phyloP scores from a whole-genome alignment of 2,329 filamentous ascomycete genomes.

The Alternaria sp. region DNA sequence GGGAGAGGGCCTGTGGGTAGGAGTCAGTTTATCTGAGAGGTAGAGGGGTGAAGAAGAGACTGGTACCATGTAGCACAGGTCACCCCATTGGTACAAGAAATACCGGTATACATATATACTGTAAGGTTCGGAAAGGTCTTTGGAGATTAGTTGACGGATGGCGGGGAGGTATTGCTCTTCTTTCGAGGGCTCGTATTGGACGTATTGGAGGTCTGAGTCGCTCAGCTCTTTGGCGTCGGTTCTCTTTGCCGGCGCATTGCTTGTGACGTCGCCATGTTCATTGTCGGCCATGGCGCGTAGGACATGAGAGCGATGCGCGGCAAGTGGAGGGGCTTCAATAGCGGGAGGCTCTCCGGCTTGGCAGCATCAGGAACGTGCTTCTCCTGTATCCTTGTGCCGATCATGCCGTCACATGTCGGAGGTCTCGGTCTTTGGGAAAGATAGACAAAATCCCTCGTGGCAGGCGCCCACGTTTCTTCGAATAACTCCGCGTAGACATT shows the following conservation, averaged over 20 bases:
- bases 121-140: constrained; percentile 96
- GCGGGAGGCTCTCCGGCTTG: constrained; percentile 12
- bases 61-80: constrained; percentile 91
- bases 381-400: constrained; percentile 13
- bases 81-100: constrained; percentile 96
- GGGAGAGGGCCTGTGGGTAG: constrained; percentile 46
- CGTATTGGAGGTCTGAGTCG: constrained; percentile 60
- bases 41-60: neutral
- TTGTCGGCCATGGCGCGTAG: constrained; percentile 11
- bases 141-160: constrained; percentile 92
- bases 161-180: constrained; percentile 78
- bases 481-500: neutral
- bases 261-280: constrained; percentile 4
- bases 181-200: constrained; percentile 67
- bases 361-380: constrained; percentile 10
- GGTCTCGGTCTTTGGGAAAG: constrained; percentile 6
- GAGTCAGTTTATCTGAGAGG: constrained; percentile 39
- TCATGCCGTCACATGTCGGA: constrained; percentile 26
- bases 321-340: constrained; percentile 7
- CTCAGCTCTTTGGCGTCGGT: neutral
- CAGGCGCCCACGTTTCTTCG: neutral
- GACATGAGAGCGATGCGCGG: constrained; percentile 3
- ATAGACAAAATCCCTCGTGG: constrained; percentile 2
- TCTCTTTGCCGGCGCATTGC: neutral
- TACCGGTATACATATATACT: constrained; percentile 99